Percentiles rank a stretch among this genome's conserved stretches.
Evolutionary conservation across 78 protist genomes (phyloP).

Genomic region (Polysphondylium violaceum): DNA sequence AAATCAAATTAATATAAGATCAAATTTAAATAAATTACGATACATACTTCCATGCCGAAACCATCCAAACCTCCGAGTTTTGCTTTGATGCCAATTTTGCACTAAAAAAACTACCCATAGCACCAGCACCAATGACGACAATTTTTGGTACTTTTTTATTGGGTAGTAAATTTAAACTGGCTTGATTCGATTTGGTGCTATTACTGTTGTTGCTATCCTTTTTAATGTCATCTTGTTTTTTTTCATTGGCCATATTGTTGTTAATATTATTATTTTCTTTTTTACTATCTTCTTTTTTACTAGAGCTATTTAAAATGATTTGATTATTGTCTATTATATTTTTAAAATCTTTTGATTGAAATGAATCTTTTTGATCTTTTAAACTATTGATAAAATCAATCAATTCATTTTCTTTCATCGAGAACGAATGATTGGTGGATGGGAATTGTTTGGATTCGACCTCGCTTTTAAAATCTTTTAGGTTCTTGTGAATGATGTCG

Average conservation of each 20-base stretch:
- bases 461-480: constrained; percentile 56
- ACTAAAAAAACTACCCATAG: constrained; percentile 82
- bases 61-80: constrained; percentile 76
- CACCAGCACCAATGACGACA: constrained; percentile 85
- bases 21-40: background rate
- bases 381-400: background rate
- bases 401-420: constrained; percentile 76
- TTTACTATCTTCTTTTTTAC: constrained; percentile 1
- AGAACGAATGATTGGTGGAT: constrained; percentile 29
- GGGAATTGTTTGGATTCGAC: constrained; percentile 82
- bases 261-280: constrained; percentile 13
- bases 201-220: background rate
- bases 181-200: background rate
- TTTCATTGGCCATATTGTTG: background rate
- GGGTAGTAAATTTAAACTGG: background rate
- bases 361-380: background rate
- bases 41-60: constrained; percentile 79
- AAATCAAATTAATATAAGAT: background rate
- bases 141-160: constrained; percentile 32
- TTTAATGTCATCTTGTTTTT: background rate
- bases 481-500: background rate
- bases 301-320: background rate
- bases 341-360: background rate
- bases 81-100: constrained; percentile 65
- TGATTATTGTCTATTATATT: background rate